Percentiles rank a stretch among this genome's conserved stretches.
These are phyloP conservation scores for Tricharina praecox DNA, from an alignment of 495 filamentous ascomycete genomes.

Conservation along the genomic window DNA sequence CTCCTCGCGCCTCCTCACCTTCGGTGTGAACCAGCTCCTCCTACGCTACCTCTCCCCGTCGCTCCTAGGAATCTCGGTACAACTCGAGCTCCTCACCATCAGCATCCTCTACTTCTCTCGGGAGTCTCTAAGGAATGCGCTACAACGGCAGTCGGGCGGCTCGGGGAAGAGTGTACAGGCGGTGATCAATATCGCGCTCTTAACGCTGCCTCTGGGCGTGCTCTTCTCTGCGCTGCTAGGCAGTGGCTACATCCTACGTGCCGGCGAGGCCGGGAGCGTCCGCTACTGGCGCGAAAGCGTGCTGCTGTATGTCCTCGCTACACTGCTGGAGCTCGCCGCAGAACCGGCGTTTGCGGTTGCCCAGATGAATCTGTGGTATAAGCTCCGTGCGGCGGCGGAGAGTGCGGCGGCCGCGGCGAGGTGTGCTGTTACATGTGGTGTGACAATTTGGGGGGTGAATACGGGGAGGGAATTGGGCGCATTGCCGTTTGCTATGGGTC, in stretches of 20 bases:
- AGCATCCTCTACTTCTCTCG: slow-evolving; percentile 80
- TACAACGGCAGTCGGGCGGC: slow-evolving; percentile 55
- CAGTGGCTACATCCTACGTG: slow-evolving; percentile 44
- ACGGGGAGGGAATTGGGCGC: slow-evolving; percentile 46
- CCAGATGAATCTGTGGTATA: slow-evolving; percentile 64
- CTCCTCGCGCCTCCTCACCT: slow-evolving; percentile 67
- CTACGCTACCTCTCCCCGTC: slow-evolving; percentile 72
- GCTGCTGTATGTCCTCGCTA: slow-evolving; percentile 53
- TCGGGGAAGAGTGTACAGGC: slow-evolving; percentile 36
- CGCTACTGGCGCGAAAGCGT: slow-evolving; percentile 31
- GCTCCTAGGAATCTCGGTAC: slow-evolving; percentile 65
- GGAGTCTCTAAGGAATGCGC: slow-evolving; percentile 68
- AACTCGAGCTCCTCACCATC: slow-evolving; percentile 78
- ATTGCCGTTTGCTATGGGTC: slow-evolving; percentile 76
- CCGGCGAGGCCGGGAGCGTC: slow-evolving; percentile 21
- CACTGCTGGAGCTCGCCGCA: slow-evolving; percentile 58
- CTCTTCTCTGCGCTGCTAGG: slow-evolving; percentile 44
- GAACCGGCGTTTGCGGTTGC: slow-evolving; percentile 76
- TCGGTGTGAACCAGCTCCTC: slow-evolving; percentile 74
- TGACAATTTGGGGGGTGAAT: slow-evolving; percentile 39
- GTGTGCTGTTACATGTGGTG: slow-evolving; percentile 52
- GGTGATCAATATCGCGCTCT: slow-evolving; percentile 72
- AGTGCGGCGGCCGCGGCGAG: slow-evolving; percentile 56
- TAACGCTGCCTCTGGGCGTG: slow-evolving; percentile 54
- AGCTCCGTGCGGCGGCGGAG: slow-evolving; percentile 64